Base-by-base conservation (phyloP, 2,329 filamentous ascomycete genomes). In the Alternaria viburni region DNA sequence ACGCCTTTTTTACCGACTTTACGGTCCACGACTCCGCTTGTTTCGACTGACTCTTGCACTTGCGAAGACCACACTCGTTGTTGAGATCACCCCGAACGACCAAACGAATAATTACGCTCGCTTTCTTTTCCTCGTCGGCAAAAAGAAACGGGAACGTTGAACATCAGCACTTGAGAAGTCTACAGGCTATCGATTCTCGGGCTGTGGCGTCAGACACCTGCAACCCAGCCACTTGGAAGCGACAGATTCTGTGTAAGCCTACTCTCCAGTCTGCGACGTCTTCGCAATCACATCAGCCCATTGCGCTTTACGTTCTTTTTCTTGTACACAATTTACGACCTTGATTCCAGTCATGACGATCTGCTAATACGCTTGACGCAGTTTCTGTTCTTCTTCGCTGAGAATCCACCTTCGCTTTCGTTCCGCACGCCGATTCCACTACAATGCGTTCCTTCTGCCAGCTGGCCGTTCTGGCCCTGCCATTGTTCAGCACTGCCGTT, bases 361-460 rank as follows among this genome's bases (percentile, higher is more conserved):
- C 15, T 69, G 70, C 74, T 76, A 70, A 76, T 55, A 61, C 50
- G 21, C 41, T 21, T 54, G 51, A 61, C 58, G 64, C 63, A 66
- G 66, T 65, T 64, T 55, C 46, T 59, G 30, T 9, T 66, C 65
- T 52, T 50, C 44, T 67, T 46, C 30, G 57, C 52, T 51, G 19
- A 41, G 17, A 62, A 41, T 58, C 30, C 54, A 59, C 62, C 46
- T 54, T 57, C 59, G 44, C 57, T 64, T 58, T 55, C 25, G 44
- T 17, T 28, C 43, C 17, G 43, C 47, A 15, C 41, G 28, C 25
- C 43, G 36, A 54, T 47, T 28, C 11, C n/a, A 49, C 15, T 62
- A 71, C 68, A 25, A 80, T 80, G 77, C 75, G 67, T 50, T 76
- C 74, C 26, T 71, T 79, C 63, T 62, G 62, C 62, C 69, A 61